These are phyloP conservation scores for Alliaria petiolata DNA, from an alignment of 345 rosid species.

Conservation along the genomic window DNA sequence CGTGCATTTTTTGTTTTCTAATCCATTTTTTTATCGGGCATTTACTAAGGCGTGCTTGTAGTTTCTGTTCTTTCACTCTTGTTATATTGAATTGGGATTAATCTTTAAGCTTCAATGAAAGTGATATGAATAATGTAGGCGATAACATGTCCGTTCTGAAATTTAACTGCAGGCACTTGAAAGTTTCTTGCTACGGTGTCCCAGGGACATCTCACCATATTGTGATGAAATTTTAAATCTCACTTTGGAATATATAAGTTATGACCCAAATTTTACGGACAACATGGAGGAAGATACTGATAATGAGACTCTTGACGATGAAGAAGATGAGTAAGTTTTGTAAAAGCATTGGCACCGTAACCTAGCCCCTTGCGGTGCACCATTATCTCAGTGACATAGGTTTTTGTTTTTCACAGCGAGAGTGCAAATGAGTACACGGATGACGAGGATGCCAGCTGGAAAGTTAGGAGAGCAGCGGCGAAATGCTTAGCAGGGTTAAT, in stretches of 20 bases:
- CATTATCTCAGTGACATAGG: conserved; percentile 23
- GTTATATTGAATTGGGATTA: neutral
- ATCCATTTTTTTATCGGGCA: neutral
- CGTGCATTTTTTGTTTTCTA: neutral
- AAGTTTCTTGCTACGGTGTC: conserved; percentile 91
- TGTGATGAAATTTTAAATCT: conserved; percentile 84
- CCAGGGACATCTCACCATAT: conserved; percentile 83
- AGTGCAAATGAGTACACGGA: conserved; percentile 99
- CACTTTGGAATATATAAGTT: conserved; percentile 79
- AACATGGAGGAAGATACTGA: conserved; percentile 99
- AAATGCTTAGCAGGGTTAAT: conserved; percentile 95
- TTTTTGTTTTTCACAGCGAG: conserved; percentile 53
- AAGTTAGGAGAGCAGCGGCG: conserved; percentile 98
- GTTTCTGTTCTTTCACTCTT: neutral
- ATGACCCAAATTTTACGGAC: conserved; percentile 98
- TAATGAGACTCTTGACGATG: conserved; percentile 82
- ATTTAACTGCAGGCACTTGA: conserved; percentile 75
- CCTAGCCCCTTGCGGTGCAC: conserved; percentile 14
- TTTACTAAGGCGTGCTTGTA: neutral
- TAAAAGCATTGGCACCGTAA: conserved; percentile 6
- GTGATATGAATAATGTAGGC: neutral
- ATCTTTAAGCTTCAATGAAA: neutral
- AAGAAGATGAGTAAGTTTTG: conserved; percentile 91
- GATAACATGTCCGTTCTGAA: conserved; percentile 1
- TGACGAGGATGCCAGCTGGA: conserved; percentile 99